These are phyloP conservation scores for Glycyrrhiza uralensis DNA, from an alignment of 306 rosid species.

Conservation along the genomic window DNA sequence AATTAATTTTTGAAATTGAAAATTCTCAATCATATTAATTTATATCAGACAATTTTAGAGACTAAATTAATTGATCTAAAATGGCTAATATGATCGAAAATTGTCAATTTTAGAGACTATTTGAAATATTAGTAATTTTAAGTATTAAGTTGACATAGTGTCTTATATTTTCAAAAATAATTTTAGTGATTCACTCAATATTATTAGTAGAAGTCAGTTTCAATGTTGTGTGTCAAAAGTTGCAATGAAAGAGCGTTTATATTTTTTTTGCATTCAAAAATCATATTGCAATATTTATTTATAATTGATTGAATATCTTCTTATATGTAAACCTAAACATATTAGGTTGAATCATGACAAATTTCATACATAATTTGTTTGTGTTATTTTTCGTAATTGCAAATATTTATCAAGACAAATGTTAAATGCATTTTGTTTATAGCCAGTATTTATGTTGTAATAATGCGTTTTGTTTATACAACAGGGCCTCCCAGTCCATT, in stretches of 20 bases:
- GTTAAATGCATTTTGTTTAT: background rate
- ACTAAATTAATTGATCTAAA: no score
- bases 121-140: no score
- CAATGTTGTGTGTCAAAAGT: background rate
- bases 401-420: background rate
- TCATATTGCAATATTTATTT: background rate
- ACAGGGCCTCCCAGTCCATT: conserved; percentile 64
- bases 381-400: background rate
- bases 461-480: background rate
- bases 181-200: no score
- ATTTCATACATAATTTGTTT: background rate
- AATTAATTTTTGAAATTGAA: no score
- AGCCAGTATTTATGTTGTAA: no score
- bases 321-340: background rate
- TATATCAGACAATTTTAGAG: no score
- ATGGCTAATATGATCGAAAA: no score
- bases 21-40: no score
- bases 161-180: no score
- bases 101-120: no score
- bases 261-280: background rate
- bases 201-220: background rate
- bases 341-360: background rate
- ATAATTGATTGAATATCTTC: background rate
- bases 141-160: no score
- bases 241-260: background rate